phyloP scores from a whole-genome alignment of 306 rosid genomes.

The Corylus avellana region DNA sequence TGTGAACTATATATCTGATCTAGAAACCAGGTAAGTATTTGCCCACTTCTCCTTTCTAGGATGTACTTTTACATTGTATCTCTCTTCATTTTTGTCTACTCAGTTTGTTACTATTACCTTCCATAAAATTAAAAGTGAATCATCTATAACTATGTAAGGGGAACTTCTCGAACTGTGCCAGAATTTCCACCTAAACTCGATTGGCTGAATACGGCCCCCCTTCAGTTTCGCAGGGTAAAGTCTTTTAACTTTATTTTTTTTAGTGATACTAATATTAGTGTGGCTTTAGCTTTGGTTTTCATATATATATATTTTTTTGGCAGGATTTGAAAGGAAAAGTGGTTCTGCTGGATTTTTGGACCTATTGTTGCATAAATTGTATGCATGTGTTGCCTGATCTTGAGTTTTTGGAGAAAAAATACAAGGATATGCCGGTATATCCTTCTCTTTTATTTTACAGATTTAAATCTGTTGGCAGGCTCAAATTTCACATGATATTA shows the following conservation, averaged over 20 bases:
- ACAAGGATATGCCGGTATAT: constrained; percentile 87
- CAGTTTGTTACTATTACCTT: background rate
- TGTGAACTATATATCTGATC: constrained; percentile 78
- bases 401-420: constrained; percentile 82
- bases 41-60: constrained; percentile 14
- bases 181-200: constrained; percentile 92
- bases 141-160: constrained; percentile 51
- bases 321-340: constrained; percentile 97
- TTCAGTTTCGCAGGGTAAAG: constrained; percentile 77
- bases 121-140: constrained; percentile 21
- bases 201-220: constrained; percentile 93
- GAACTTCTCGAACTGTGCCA: constrained; percentile 72
- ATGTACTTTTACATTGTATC: constrained; percentile 13
- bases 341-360: constrained; percentile 93
- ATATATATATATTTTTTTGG: constrained; percentile 23
- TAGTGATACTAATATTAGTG: constrained; percentile 19
- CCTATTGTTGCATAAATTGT: constrained; percentile 93
- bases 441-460: constrained; percentile 27
- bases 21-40: constrained; percentile 70
- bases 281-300: constrained; percentile 10
- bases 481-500: constrained; percentile 1
- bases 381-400: constrained; percentile 97
- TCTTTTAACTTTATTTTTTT: constrained; percentile 26
- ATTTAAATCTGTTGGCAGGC: constrained; percentile 20
- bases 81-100: background rate